Evolutionary conservation across 345 rosid genomes (phyloP), one percentile per base, ranked within the genome.

Genomic region (Litchi chinensis): DNA sequence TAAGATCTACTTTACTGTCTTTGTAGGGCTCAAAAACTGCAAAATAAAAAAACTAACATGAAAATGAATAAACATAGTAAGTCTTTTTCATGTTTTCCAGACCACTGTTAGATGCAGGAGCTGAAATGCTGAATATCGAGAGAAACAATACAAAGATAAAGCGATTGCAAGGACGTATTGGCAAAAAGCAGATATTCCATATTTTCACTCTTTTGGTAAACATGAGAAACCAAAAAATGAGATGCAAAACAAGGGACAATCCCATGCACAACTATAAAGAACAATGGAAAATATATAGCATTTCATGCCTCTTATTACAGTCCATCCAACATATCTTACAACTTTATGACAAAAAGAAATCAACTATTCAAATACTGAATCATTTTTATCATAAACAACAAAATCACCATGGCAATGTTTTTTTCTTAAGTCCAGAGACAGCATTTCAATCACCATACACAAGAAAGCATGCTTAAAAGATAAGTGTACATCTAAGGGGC

Each of bases 1-100:
- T 89, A 84, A 94, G 92, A 67, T 97, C 99, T 65, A 97, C 98
- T 86, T 85, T 94, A 80, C 82, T 89, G 81, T 94, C 98, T 87
- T 93, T 97, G 85, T 91, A 97, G 28, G 99, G 99, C 87, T 97
- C 98, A 85, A 97, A 97, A 84, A 97, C 99, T 97, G 89, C 84
- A 85, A 37, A 75, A 80, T 54, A 40, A 66, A 67, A 8, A 8
- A 79, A 32, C 3, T 32, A 32, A 32, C 3, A 16, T 65, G 15
- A 60, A 77, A 39, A 66, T 50, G 10, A 66, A 59, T 21, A 41
- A 60, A 56, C 50, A 65, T 50, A 37, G 24, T 0, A 18, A 43
- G 32, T 4, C 0, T 21, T 54, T 54, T 54, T 54, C 6, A n/a
- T 26, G 10, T 18, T 22, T 15, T 4, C 44, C 62, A 64, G 24